phyloP scores from a whole-genome alignment of 306 rosid species.

The Calophaca sinica region DNA sequence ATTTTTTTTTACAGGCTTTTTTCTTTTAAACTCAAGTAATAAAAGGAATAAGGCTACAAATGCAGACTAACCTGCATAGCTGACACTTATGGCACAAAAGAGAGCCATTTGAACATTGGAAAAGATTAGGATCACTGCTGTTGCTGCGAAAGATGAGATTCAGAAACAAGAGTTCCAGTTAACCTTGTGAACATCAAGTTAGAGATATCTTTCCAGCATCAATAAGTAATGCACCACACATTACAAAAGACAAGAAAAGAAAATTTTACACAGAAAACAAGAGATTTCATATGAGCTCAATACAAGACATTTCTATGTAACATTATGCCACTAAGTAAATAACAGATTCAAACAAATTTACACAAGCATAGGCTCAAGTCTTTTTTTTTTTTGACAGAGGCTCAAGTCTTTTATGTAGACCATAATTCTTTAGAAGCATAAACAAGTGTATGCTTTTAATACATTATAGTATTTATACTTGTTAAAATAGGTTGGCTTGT shows the following conservation, averaged over 20 bases:
- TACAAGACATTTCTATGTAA: constrained; percentile 5
- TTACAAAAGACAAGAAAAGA: neutral
- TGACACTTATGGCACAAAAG: constrained; percentile 71
- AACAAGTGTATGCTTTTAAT: no score
- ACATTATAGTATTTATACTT: no score
- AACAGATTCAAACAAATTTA: neutral
- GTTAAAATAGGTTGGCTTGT: no score
- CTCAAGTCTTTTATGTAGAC: no score
- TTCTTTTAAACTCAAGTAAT: no score
- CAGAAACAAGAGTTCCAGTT: constrained; percentile 44
- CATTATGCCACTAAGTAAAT: neutral
- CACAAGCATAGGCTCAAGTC: no score
- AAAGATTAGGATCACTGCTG: constrained; percentile 68
- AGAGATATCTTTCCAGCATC: constrained; percentile 6
- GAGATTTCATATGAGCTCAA: constrained; percentile 16
- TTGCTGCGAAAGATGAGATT: constrained; percentile 64
- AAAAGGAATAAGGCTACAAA: neutral
- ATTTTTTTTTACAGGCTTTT: no score
- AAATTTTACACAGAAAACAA: constrained; percentile 14
- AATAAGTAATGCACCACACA: constrained; percentile 30
- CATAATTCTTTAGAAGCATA: no score
- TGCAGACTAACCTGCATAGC: constrained; percentile 68
- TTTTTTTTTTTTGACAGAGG: no score
- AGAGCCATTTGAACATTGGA: constrained; percentile 90
- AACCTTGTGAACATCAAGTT: constrained; percentile 14